Base-by-base conservation (phyloP, 2,329 filamentous ascomycete species). In the Fusarium coicis region DNA sequence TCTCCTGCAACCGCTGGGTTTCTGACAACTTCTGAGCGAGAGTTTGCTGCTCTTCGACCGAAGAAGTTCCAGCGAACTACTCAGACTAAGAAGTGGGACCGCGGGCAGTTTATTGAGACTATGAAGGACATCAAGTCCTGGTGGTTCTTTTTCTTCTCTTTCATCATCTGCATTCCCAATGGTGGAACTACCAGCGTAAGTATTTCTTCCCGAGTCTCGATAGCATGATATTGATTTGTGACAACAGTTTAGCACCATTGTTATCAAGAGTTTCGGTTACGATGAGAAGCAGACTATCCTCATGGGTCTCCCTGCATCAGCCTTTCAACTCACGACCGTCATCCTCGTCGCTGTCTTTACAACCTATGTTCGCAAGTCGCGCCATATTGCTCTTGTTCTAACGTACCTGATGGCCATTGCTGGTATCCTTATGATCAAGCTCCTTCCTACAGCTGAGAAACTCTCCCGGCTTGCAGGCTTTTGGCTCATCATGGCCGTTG, bases 31-130 rank as follows among this genome's bases (percentile, higher is more conserved):
- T 66, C 64, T 10, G 64, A 67, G 9, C 39, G 64, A 7, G 64
- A 67, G 12, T 67, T 67, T 19, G 64, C 52, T 4, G 49, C 64
- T 10, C 37, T 67, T 0, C 21, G 64, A 16, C 64, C 64, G 0
- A 67, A 67, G n/a, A 67, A 66, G 18, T 67, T 67, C 28, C 64
- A 67, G 21, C 23, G 62, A 32, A 67, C 64, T n/a, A 67, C 64
- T 2, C 64, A 67, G 34, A 67, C 64, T 0, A 66, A 60, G 44
- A 67, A 66, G 18, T 67, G 64, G 64, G 34, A 67, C 6, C 52
- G 64, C 0, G 5, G 9, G 0, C 64, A 67, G 21, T 67, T 67
- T 1, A 46, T 67, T 1, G 64, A 67, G 39, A 52, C 64, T 10
- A 66, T 66, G 44, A 46, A 40, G 39, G 64, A 67, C 4, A 18